Evolutionary conservation across 208 protist genomes (phyloP).

Genomic region (Leishmania mexicana): DNA sequence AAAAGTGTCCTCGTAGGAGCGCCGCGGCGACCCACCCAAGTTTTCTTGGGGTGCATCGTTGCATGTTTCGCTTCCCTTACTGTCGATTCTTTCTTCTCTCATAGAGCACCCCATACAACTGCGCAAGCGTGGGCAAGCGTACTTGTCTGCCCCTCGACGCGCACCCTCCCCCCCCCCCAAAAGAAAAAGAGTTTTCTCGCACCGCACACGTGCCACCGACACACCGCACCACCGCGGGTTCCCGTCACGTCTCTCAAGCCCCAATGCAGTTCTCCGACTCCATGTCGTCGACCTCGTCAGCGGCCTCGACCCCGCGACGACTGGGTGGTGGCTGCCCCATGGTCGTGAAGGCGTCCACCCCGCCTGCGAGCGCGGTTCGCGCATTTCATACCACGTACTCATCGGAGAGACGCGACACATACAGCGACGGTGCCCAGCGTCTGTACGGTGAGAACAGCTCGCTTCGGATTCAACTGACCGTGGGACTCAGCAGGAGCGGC

Average conservation of each 20-base stretch:
- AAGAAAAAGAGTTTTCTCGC: neutral
- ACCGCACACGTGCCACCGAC: neutral
- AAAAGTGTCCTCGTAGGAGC: neutral
- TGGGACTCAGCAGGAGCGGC: conserved; percentile 4
- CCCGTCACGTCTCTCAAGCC: neutral
- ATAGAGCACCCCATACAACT: neutral
- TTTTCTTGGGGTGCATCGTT: neutral
- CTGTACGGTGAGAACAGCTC: conserved; percentile 3
- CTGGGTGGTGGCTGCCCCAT: neutral
- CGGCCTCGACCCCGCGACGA: neutral
- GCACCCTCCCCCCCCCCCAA: too few species aligned
- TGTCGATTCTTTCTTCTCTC: neutral
- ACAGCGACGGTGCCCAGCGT: neutral
- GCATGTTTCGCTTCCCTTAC: neutral
- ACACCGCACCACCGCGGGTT: neutral
- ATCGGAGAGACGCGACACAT: neutral
- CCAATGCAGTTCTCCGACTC: conserved; percentile 12
- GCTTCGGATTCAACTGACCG: conserved; percentile 16
- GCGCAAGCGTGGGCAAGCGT: neutral
- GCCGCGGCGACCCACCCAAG: neutral
- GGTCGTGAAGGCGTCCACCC: neutral
- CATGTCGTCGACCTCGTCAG: conserved; percentile 3
- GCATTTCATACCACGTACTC: conserved; percentile 10
- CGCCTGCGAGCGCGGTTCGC: conserved; percentile 16
- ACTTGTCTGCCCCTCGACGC: neutral